These are phyloP conservation scores for Penicillium manginii DNA, from an alignment of 495 filamentous ascomycete genomes.

Conservation along the genomic window DNA sequence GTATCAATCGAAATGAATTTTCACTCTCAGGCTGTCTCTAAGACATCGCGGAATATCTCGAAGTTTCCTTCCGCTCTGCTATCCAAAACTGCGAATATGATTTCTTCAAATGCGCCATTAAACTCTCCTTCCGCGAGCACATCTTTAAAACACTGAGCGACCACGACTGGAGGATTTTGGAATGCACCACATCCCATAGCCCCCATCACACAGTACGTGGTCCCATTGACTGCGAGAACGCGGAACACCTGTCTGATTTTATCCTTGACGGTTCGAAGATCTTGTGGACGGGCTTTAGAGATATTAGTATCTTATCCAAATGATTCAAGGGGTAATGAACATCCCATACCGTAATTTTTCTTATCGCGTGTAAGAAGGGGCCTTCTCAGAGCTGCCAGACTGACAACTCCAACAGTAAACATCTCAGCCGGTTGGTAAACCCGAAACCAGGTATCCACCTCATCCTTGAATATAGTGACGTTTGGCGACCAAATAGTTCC, in stretches of 20 bases:
- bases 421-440: conserved; percentile 28
- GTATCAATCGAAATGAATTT: background rate
- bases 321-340: background rate
- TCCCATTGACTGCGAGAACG: conserved; percentile 52
- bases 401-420: background rate
- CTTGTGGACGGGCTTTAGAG: conserved; percentile 3
- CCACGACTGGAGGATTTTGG: conserved; percentile 60
- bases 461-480: conserved; percentile 55
- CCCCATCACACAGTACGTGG: conserved; percentile 61
- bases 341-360: background rate
- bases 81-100: conserved; percentile 40
- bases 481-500: conserved; percentile 48
- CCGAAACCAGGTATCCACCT: conserved; percentile 40
- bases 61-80: conserved; percentile 7
- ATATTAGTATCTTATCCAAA: background rate
- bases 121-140: conserved; percentile 59
- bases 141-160: conserved; percentile 63
- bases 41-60: conserved; percentile 8
- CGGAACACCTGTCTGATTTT: conserved; percentile 65
- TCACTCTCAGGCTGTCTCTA: background rate
- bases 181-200: conserved; percentile 73
- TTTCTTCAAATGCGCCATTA: conserved; percentile 43
- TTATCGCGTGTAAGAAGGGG: background rate
- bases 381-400: background rate
- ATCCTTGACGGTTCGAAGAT: conserved; percentile 42